phyloP scores from a whole-genome alignment of 129 eudicot genomes.

The Glebionis coronaria region DNA sequence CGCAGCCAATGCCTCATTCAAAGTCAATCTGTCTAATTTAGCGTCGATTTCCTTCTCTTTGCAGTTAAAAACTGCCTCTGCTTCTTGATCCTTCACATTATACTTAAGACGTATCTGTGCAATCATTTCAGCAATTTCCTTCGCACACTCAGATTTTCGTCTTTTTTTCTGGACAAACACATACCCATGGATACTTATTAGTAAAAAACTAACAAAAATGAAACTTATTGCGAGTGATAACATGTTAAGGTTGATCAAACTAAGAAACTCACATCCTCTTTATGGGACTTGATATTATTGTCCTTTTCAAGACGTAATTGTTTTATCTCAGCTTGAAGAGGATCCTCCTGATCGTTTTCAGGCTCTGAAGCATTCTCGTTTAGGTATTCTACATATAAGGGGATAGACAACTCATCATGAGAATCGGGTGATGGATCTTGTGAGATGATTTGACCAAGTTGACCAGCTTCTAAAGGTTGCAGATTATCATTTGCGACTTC shows the following conservation, averaged over 20 bases:
- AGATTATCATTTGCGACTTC: constrained; percentile 12
- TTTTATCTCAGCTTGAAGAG: constrained; percentile 62
- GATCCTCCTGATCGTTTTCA: constrained; percentile 31
- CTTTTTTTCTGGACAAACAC: constrained; percentile 41
- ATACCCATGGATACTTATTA: constrained; percentile 8
- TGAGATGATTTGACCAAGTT: constrained; percentile 20
- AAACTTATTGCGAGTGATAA: neutral
- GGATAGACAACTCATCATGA: constrained; percentile 17
- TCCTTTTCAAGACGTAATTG: constrained; percentile 33
- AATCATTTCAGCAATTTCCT: constrained; percentile 50
- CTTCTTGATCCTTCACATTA: constrained; percentile 42
- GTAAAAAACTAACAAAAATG: neutral
- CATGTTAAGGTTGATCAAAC: neutral
- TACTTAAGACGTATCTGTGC: constrained; percentile 54
- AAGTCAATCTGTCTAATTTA: constrained; percentile 33
- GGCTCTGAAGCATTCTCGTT: neutral
- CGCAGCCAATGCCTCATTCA: constrained; percentile 59
- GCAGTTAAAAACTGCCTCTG: constrained; percentile 40
- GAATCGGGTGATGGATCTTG: constrained; percentile 16
- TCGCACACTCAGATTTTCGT: constrained; percentile 58
- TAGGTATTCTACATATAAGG: constrained; percentile 12
- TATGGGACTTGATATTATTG: constrained; percentile 28
- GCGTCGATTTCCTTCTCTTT: constrained; percentile 58
- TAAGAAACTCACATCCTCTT: constrained; percentile 52
- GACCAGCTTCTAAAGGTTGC: constrained; percentile 27